phyloP scores from a whole-genome alignment of 257 asterid species.

The Nicotiana tomentosiformis region DNA sequence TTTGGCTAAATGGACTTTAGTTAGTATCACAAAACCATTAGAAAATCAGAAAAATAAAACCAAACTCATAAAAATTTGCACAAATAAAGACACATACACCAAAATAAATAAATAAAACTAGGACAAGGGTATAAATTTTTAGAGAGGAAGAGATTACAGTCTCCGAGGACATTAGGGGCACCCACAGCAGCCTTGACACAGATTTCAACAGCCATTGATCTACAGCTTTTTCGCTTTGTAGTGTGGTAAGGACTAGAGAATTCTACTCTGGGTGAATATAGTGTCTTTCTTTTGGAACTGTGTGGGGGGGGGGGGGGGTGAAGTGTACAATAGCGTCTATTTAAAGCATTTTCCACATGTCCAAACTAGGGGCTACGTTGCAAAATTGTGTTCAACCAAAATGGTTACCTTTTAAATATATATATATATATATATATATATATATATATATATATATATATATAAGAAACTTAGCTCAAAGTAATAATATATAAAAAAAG shows the following conservation, averaged over 20 bases:
- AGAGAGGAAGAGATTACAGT: conserved; percentile 34
- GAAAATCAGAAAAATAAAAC: background rate
- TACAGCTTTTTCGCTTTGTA: background rate
- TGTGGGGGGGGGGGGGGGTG: too few species aligned
- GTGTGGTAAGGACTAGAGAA: background rate
- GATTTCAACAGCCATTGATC: conserved; percentile 60
- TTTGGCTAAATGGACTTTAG: conserved; percentile 65
- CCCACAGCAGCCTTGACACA: conserved; percentile 73
- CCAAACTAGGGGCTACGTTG: background rate
- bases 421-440: too few species aligned
- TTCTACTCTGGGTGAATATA: background rate
- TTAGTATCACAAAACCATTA: background rate
- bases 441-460: too few species aligned
- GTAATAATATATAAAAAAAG: too few species aligned
- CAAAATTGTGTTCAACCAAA: background rate
- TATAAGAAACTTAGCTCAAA: too few species aligned
- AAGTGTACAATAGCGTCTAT: background rate
- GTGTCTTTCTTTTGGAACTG: background rate
- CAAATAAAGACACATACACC: background rate
- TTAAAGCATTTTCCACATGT: background rate
- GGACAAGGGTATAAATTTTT: background rate
- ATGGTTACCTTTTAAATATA: background rate
- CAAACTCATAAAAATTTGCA: background rate
- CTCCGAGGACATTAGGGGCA: conserved; percentile 58
- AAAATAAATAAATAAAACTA: background rate